phyloP scores from a whole-genome alignment of 192 early-diverging fungal species.

The Radiomyces spectabilis region DNA sequence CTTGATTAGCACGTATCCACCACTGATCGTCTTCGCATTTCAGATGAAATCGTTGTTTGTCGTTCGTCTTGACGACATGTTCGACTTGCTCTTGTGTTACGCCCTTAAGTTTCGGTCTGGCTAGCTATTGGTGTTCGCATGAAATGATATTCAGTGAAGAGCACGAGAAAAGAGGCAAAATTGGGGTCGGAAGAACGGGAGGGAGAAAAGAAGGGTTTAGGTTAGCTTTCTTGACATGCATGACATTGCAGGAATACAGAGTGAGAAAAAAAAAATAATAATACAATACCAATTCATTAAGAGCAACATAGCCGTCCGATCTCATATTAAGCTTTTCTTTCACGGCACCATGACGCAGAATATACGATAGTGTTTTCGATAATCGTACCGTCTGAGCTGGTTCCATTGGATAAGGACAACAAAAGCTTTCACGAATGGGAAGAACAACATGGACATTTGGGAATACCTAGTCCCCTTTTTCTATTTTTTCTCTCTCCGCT shows the following conservation, averaged over 20 bases:
- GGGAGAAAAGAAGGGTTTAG: background rate
- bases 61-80: slow-evolving; percentile 62
- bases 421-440: background rate
- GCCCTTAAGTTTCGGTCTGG: slow-evolving; percentile 45
- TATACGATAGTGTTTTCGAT: slow-evolving; percentile 74
- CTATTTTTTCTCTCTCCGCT: background rate
- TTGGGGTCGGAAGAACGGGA: background rate
- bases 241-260: background rate
- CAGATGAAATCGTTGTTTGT: slow-evolving; percentile 77
- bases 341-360: slow-evolving; percentile 79
- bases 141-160: no score
- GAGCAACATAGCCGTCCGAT: slow-evolving; percentile 64
- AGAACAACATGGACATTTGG: background rate
- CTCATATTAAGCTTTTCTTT: slow-evolving; percentile 69
- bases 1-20: slow-evolving; percentile 82
- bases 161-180: no score
- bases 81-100: slow-evolving; percentile 58
- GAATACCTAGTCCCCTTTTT: background rate
- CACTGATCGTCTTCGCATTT: slow-evolving; percentile 33
- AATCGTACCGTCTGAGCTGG: slow-evolving; percentile 14
- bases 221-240: background rate
- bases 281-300: slow-evolving; percentile 54
- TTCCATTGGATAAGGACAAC: background rate
- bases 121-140: slow-evolving; percentile 33
- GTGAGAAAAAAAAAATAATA: background rate